Conservation (phyloP, 306 rosid genomes). For the Clitoria ternatea region DNA sequence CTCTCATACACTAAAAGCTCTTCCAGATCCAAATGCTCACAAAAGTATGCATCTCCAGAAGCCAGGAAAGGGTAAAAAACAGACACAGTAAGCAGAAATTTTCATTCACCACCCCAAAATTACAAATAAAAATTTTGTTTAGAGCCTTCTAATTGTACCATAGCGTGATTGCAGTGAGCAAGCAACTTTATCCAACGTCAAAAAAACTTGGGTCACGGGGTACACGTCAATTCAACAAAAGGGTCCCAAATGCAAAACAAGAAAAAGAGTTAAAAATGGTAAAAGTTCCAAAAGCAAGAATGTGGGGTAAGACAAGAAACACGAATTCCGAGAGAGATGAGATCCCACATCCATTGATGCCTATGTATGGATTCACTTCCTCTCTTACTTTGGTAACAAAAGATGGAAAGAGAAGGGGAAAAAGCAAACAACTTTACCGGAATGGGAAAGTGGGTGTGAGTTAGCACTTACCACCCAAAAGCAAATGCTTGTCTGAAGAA, state of each 20-base stretch:
- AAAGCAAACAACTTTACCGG: constrained; percentile 36
- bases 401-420: not conserved
- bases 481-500: constrained; percentile 18
- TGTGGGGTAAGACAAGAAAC: constrained; percentile 21
- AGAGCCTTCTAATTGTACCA: constrained; percentile 8
- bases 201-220: constrained; percentile 28
- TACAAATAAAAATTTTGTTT: not conserved
- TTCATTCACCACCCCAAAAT: not conserved
- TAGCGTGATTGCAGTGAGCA: constrained; percentile 26
- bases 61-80: constrained; percentile 2
- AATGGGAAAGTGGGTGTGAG: constrained; percentile 24
- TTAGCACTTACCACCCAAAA: constrained; percentile 13
- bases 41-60: constrained; percentile 29
- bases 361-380: not conserved
- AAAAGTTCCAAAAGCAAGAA: constrained; percentile 26
- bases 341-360: constrained; percentile 32
- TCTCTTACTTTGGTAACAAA: not conserved
- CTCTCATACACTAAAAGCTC: constrained; percentile 27
- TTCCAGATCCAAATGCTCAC: constrained; percentile 44
- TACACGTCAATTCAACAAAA: constrained; percentile 29
- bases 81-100: constrained; percentile 1
- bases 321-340: constrained; percentile 30
- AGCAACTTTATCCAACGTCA: constrained; percentile 29
- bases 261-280: not conserved
- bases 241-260: constrained; percentile 16